phyloP scores from a whole-genome alignment of 129 eudicot species.

The Lactuca sativa region DNA sequence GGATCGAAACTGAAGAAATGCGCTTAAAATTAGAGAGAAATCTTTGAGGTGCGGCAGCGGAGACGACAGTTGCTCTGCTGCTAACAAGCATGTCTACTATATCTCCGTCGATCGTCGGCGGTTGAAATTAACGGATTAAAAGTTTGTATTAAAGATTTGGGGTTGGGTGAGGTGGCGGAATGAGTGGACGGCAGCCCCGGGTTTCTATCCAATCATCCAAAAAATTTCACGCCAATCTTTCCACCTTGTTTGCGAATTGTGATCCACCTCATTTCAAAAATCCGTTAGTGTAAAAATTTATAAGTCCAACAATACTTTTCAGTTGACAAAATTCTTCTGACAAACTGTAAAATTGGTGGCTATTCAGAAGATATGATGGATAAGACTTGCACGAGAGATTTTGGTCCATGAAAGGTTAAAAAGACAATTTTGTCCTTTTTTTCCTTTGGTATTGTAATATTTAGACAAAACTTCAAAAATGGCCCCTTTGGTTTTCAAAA shows the following conservation, averaged over 20 bases:
- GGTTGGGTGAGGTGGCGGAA: slow-evolving; percentile 30
- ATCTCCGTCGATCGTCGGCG: slow-evolving; percentile 13
- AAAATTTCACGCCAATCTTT: background rate
- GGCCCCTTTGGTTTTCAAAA: too few relatives aligned
- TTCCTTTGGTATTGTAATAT: too few relatives aligned
- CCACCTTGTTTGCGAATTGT: background rate
- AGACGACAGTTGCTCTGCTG: slow-evolving; percentile 42
- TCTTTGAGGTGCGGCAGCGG: slow-evolving; percentile 36
- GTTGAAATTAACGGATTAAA: background rate
- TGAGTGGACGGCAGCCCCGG: slow-evolving; percentile 30
- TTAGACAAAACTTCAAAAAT: too few relatives aligned
- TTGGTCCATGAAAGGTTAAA: too few relatives aligned
- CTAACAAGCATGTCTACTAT: slow-evolving; percentile 47
- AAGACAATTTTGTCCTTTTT: too few relatives aligned
- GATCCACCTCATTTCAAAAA: slow-evolving; percentile 4
- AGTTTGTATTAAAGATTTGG: slow-evolving; percentile 2
- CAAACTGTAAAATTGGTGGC: too few relatives aligned
- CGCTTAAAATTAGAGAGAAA: slow-evolving; percentile 9
- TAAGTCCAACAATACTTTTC: too few relatives aligned
- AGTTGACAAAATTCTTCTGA: too few relatives aligned
- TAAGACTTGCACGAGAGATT: too few relatives aligned
- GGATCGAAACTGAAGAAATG: slow-evolving; percentile 16
- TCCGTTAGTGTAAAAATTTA: background rate
- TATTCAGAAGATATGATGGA: too few relatives aligned
- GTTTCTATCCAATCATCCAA: slow-evolving; percentile 23